phyloP scores from a whole-genome alignment of 1,284 basidiomycete genomes.

The Cryptococcus amylolentus region DNA sequence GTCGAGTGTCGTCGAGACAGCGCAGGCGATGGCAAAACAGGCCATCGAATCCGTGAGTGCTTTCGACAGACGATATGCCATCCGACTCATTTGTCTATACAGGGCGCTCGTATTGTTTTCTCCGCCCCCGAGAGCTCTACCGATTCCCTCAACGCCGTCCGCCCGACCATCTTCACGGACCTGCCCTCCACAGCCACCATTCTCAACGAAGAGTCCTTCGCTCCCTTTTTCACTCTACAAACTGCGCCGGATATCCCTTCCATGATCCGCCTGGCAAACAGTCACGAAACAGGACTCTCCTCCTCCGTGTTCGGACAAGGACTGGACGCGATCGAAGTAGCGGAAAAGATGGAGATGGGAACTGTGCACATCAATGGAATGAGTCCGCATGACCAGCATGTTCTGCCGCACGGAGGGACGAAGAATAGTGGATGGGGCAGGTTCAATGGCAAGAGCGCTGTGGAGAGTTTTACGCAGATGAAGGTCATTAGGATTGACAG shows the following conservation, averaged over 20 bases:
- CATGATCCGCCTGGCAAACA: slow-evolving; percentile 27
- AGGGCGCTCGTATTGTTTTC: slow-evolving; percentile 17
- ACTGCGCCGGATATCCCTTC: slow-evolving; percentile 14
- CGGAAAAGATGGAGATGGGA: slow-evolving; percentile 23
- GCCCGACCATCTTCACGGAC: slow-evolving; percentile 26
- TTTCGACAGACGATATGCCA: background rate
- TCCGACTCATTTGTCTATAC: background rate
- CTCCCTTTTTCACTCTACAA: slow-evolving; percentile 30
- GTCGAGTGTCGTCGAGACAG: slow-evolving; percentile 16
- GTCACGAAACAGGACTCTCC: slow-evolving; percentile 25
- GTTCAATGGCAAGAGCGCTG: slow-evolving; percentile 35
- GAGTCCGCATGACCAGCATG: slow-evolving; percentile 39
- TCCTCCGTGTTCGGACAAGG: slow-evolving; percentile 24
- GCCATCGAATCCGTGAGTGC: slow-evolving; percentile 25
- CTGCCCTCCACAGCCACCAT: slow-evolving; percentile 9
- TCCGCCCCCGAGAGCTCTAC: slow-evolving; percentile 7
- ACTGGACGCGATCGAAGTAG: slow-evolving; percentile 20
- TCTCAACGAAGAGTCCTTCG: slow-evolving; percentile 31
- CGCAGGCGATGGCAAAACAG: slow-evolving; percentile 25
- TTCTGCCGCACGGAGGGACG: slow-evolving; percentile 38
- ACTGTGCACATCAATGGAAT: slow-evolving; percentile 41
- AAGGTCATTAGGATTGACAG: slow-evolving; percentile 20
- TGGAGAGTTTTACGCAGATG: slow-evolving; percentile 36
- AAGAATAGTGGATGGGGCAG: slow-evolving; percentile 37
- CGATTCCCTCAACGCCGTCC: slow-evolving; percentile 8